These are phyloP conservation scores for Diversispora epigaea DNA, from an alignment of 192 early-diverging fungal genomes.

Conservation along the genomic window DNA sequence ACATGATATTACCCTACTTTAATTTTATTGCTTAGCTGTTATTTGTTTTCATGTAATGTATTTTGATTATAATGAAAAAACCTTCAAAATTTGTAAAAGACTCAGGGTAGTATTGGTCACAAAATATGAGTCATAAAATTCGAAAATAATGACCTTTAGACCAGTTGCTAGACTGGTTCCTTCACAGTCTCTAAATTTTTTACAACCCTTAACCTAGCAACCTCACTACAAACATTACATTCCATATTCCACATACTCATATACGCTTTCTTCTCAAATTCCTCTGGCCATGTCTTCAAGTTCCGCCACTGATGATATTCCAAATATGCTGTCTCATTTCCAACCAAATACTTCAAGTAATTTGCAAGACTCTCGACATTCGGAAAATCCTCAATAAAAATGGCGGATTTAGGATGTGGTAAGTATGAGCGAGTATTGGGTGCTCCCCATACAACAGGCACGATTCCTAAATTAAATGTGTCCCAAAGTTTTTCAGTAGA, in stretches of 20 bases:
- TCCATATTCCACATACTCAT: background rate
- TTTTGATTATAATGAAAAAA: too few species aligned
- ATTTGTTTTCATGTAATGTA: too few species aligned
- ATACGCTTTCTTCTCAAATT: background rate
- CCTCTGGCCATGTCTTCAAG: background rate
- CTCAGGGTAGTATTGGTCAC: too few species aligned
- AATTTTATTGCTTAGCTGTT: too few species aligned
- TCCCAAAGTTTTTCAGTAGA: background rate
- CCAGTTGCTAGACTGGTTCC: too few species aligned
- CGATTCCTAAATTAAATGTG: background rate
- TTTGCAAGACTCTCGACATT: background rate
- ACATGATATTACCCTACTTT: too few species aligned
- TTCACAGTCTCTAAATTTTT: background rate
- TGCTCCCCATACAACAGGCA: background rate
- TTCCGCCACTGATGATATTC: background rate
- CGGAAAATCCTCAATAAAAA: background rate
- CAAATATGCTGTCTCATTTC: background rate
- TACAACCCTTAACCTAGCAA: background rate
- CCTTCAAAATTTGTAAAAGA: too few species aligned
- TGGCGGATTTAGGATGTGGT: background rate
- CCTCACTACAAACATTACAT: background rate
- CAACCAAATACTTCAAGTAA: background rate
- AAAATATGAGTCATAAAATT: too few species aligned
- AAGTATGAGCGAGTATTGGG: background rate
- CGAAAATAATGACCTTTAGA: too few species aligned